Evolutionary conservation across 257 asterid species (phyloP).

Genomic region (Knoxia roxburghii): DNA sequence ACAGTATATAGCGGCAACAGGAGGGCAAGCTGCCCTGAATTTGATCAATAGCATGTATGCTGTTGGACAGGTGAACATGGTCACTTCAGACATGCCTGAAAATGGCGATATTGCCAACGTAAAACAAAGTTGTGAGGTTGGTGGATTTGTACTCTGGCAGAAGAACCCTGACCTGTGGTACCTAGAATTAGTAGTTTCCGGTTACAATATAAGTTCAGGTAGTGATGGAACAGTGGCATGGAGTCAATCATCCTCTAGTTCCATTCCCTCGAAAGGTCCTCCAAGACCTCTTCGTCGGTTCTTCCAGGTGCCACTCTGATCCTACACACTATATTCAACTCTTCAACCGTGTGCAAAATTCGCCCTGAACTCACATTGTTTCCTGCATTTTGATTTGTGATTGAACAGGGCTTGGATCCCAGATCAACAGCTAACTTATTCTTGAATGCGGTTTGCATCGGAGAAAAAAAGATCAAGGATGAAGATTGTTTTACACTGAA

Average conservation of each 20-base stretch:
- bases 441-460: conserved; percentile 64
- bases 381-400: not conserved
- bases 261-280: conserved; percentile 61
- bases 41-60: conserved; percentile 74
- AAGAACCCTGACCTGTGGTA: conserved; percentile 89
- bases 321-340: not conserved
- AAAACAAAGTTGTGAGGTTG: conserved; percentile 41
- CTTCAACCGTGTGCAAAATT: no score
- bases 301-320: conserved; percentile 56
- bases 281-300: conserved; percentile 82
- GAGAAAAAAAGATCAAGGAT: conserved; percentile 53
- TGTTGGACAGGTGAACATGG: conserved; percentile 80
- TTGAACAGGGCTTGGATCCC: conserved; percentile 74
- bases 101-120: conserved; percentile 14
- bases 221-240: conserved; percentile 79
- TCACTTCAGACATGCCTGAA: conserved; percentile 35
- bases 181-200: conserved; percentile 75
- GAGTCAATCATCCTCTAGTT: conserved; percentile 67
- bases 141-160: conserved; percentile 93
- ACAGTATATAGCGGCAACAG: conserved; percentile 87
- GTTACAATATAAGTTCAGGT: conserved; percentile 70
- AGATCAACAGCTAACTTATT: conserved; percentile 86
- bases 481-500: conserved; percentile 75
- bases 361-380: not conserved
- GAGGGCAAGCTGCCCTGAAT: conserved; percentile 65